A percentile compares a stretch with the other conserved stretches of the same genome.
Conservation (phyloP, 2,329 filamentous ascomycete species). For the Beauveria asiatica region DNA sequence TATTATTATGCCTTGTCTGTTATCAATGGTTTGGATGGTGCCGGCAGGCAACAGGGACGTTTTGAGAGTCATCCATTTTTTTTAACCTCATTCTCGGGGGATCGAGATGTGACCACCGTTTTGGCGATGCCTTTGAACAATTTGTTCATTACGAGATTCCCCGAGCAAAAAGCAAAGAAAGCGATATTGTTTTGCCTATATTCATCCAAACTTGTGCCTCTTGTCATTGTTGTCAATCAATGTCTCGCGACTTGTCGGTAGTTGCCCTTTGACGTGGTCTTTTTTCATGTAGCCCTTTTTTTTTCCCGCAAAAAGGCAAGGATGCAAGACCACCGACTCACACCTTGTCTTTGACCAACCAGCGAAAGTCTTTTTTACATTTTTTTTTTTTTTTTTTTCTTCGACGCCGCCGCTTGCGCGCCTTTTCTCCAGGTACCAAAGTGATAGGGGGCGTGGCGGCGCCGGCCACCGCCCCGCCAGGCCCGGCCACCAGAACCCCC, state of each 20-base stretch:
- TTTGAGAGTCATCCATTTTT: too few relatives aligned
- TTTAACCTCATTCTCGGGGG: too few relatives aligned
- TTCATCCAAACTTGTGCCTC: background rate
- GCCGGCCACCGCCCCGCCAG: background rate
- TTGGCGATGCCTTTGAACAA: too few relatives aligned
- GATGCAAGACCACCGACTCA: background rate
- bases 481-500: background rate
- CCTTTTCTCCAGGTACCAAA: background rate
- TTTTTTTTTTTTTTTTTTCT: too few relatives aligned
- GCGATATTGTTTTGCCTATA: too few relatives aligned
- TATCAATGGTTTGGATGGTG: background rate
- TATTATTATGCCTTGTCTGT: background rate
- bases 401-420: conserved; percentile 5
- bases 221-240: background rate
- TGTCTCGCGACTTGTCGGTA: conserved; percentile 4
- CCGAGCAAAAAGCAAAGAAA: too few relatives aligned
- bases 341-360: background rate
- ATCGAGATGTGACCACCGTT: too few relatives aligned
- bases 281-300: too few relatives aligned
- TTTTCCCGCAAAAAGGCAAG: background rate
- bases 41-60: background rate
- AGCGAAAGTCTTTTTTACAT: background rate
- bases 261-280: background rate
- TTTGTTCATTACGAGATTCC: too few relatives aligned
- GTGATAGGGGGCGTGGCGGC: background rate